These are phyloP conservation scores for Glonium stellatum DNA, from an alignment of 495 filamentous ascomycete genomes.

Conservation along the genomic window DNA sequence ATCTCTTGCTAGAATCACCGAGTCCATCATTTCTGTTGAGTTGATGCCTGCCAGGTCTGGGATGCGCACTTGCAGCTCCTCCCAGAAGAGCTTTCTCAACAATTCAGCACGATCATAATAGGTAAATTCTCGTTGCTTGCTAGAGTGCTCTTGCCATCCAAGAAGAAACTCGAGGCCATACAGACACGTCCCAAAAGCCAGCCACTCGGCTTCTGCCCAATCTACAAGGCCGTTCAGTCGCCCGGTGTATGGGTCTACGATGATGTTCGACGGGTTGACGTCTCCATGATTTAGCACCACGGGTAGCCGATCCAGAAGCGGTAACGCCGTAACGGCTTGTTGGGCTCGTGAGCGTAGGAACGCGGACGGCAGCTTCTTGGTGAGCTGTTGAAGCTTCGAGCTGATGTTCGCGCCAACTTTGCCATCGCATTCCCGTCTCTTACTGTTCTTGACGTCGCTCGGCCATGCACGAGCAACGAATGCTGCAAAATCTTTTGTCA, in stretches of 20 bases:
- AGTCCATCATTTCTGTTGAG: conserved; percentile 9
- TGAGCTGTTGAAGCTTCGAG: conserved; percentile 35
- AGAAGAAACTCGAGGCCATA: conserved; percentile 52
- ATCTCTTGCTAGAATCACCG: conserved; percentile 40
- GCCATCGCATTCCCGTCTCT: conserved; percentile 14
- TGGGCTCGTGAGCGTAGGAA: conserved; percentile 29
- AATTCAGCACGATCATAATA: conserved; percentile 40
- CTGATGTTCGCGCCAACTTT: conserved; percentile 27
- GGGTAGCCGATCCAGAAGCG: conserved; percentile 39
- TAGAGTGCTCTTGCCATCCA: conserved; percentile 34
- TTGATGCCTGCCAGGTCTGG: conserved; percentile 32
- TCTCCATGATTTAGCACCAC: conserved; percentile 53
- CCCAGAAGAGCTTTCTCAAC: conserved; percentile 46
- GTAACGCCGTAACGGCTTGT: conserved; percentile 32
- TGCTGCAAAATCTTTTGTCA: conserved; percentile 42
- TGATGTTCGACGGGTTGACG: conserved; percentile 53
- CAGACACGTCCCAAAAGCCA: conserved; percentile 50
- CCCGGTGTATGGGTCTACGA: conserved; percentile 67
- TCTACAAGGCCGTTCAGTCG: conserved; percentile 47
- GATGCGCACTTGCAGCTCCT: conserved; percentile 33
- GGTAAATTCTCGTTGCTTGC: conserved; percentile 19
- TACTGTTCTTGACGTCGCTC: background rate
- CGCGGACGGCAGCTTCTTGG: conserved; percentile 36
- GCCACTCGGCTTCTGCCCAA: conserved; percentile 54
- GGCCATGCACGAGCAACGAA: conserved; percentile 39